These are phyloP conservation scores for Penicillium roqueforti DNA, from an alignment of 495 filamentous ascomycete genomes.

Conservation along the genomic window DNA sequence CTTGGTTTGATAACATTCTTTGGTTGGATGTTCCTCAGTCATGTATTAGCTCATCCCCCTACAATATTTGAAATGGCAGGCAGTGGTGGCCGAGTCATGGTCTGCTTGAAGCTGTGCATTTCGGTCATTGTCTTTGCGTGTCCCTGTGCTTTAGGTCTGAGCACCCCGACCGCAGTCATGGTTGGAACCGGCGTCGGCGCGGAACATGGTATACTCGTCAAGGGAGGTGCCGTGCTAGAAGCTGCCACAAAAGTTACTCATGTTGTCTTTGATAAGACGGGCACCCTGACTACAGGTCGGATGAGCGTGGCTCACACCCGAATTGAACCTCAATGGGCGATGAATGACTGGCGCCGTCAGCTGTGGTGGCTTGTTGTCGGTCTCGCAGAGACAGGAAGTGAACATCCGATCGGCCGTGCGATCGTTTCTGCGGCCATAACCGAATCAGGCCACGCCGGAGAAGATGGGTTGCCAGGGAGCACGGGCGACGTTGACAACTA, in stretches of 20 bases:
- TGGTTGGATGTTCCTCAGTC: constrained; percentile 92
- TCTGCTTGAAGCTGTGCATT: constrained; percentile 96
- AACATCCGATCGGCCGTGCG: constrained; percentile 90
- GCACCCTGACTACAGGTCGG: constrained; percentile 88
- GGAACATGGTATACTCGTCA: constrained; percentile 95
- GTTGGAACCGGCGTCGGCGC: constrained; percentile 95
- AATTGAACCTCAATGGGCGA: constrained; percentile 63
- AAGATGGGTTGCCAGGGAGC: constrained; percentile 73
- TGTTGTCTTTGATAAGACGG: constrained; percentile 98
- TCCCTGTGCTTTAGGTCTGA: constrained; percentile 89
- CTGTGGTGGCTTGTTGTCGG: constrained; percentile 96
- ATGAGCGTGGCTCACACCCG: constrained; percentile 80
- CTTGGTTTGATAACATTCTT: constrained; percentile 84
- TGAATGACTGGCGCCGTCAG: constrained; percentile 60
- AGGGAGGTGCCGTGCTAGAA: constrained; percentile 91
- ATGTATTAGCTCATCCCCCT: constrained; percentile 77
- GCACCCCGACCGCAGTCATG: constrained; percentile 97
- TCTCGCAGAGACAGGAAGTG: constrained; percentile 86
- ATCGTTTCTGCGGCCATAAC: constrained; percentile 69
- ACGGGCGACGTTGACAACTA: constrained; percentile 78
- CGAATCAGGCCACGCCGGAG: constrained; percentile 65
- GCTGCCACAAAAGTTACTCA: constrained; percentile 87
- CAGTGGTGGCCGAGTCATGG: constrained; percentile 87
- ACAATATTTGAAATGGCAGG: constrained; percentile 76
- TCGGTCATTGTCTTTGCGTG: constrained; percentile 98